A percentile compares a stretch with the other conserved stretches of the same genome.
These are phyloP conservation scores for Collybiopsis confluens DNA, from an alignment of 768 basidiomycete genomes.

Conservation along the genomic window DNA sequence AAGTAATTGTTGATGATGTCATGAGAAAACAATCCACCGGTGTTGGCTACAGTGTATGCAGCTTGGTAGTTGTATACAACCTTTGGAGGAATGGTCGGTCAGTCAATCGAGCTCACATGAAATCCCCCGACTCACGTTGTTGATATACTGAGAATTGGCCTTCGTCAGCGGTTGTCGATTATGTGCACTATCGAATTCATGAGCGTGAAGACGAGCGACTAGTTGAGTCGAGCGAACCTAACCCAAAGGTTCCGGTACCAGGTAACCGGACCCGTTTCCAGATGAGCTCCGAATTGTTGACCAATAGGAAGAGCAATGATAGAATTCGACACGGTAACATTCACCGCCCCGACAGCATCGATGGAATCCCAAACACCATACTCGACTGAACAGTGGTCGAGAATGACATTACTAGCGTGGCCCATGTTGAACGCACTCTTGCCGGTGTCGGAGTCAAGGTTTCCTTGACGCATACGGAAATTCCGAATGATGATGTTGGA, in stretches of 20 bases:
- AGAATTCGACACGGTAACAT: constrained; percentile 18
- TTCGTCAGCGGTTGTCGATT: constrained; percentile 20
- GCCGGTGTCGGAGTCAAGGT: constrained; percentile 15
- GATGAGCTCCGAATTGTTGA: constrained; percentile 19
- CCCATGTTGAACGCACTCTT: constrained; percentile 21
- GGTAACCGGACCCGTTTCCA: constrained; percentile 19
- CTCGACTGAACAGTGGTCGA: constrained; percentile 18
- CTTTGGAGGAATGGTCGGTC: not conserved
- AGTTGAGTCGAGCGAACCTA: too few species aligned
- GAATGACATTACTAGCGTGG: constrained; percentile 15
- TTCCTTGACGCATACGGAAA: constrained; percentile 18
- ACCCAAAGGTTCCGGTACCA: constrained; percentile 21
- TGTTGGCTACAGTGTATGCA: constrained; percentile 18
- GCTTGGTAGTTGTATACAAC: constrained; percentile 20
- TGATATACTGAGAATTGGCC: constrained; percentile 19
- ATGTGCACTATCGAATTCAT: too few species aligned
- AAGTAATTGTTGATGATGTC: constrained; percentile 20
- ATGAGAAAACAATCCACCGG: constrained; percentile 16
- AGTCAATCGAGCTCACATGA: not conserved
- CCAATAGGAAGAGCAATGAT: constrained; percentile 19
- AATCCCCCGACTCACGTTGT: constrained; percentile 14
- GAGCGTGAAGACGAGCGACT: too few species aligned
- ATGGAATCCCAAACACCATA: constrained; percentile 18
- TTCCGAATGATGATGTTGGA: constrained; percentile 18
- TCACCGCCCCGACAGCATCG: constrained; percentile 17